These are phyloP conservation scores for Chrysoporthe cubensis DNA, from an alignment of 2,329 filamentous ascomycete species.

Conservation along the genomic window DNA sequence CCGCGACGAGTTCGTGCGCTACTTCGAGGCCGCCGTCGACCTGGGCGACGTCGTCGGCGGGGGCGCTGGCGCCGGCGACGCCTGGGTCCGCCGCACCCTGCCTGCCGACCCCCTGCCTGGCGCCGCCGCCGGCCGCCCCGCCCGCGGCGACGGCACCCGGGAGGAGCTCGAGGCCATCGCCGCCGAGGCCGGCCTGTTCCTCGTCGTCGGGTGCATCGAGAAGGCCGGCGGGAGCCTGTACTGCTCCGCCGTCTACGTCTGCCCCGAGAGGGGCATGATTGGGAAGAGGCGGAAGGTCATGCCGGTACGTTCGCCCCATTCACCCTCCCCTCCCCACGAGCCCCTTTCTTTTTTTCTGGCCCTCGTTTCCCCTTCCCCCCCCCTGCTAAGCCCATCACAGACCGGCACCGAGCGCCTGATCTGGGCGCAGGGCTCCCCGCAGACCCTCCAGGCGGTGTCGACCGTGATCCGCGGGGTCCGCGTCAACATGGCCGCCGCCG, in stretches of 20 bases:
- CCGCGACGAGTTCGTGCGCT: constrained; percentile 79
- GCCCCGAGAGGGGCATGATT: constrained; percentile 70
- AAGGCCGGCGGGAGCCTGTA: constrained; percentile 81
- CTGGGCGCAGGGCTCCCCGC: constrained; percentile 84
- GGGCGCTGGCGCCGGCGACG: constrained; percentile 69
- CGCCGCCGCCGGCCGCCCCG: constrained; percentile 35
- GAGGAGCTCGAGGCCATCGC: constrained; percentile 80
- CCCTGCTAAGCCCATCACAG: constrained; percentile 37
- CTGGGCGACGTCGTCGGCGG: constrained; percentile 73
- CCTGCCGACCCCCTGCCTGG: constrained; percentile 37
- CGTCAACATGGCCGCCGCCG: constrained; percentile 81
- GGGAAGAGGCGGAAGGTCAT: constrained; percentile 93
- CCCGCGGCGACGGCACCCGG: constrained; percentile 64
- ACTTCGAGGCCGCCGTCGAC: constrained; percentile 80
- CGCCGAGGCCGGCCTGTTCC: constrained; percentile 76
- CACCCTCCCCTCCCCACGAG: no score
- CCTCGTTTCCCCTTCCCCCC: constrained; percentile 12
- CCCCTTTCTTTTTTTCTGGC: not conserved
- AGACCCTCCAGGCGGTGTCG: constrained; percentile 77
- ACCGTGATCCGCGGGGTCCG: constrained; percentile 79
- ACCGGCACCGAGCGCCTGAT: constrained; percentile 82
- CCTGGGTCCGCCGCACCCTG: constrained; percentile 70
- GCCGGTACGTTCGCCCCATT: constrained; percentile 61
- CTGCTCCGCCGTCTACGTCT: constrained; percentile 81
- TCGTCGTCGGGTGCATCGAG: constrained; percentile 82